Evolutionary conservation across 306 rosid genomes (phyloP), one percentile per base, ranked within the genome.

Genomic region (Spatholobus suberectus): DNA sequence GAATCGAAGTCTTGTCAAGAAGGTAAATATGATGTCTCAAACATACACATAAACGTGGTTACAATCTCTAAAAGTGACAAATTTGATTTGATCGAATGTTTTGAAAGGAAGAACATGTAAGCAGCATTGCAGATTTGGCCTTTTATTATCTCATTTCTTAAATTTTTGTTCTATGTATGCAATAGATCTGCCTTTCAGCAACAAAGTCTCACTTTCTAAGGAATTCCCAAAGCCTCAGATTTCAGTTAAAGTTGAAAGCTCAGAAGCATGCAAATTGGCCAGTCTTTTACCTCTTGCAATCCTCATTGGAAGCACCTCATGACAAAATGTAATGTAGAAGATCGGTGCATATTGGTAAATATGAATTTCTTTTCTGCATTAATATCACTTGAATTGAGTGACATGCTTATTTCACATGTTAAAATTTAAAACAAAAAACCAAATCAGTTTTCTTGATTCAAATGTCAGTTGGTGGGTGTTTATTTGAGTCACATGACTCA

Each of bases 291-390:
- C 46, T 61, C 61, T 32, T 4, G 38, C 62, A 62, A 77, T 5
- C 81, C 81, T 44, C 51, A 7, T 43, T 61, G 51, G 13, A 77
- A 77, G 73, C 72, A 27, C 5, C 73, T 43, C 47, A 1, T 77
- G 46, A 77, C 55, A n/a, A 77, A 44, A 62, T 43, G 13, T 20
- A 62, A 44, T 6, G 59, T 77, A 32, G 41, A 76, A 5, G 13
- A 40, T 15, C 61, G 12, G 1, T 43, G 44, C 46, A 8, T 1
- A 11, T 29, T 61, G 81, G 81, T 61, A 77, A 43, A 6, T 43
- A 26, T n/a, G 41, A 43, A 14, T 35, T 20, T 75, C 11, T 23
- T 57, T 75, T 15, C 18, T 57, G 24, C 69, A 37, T 57, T 40
- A 58, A 40, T 27, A 13, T 17, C 46, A 61, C 14, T n/a, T 29